A percentile compares a stretch with the other conserved stretches of the same genome.
These are phyloP conservation scores for Phytophthora cactorum DNA, from an alignment of 352 stramenopile species.

Conservation along the genomic window DNA sequence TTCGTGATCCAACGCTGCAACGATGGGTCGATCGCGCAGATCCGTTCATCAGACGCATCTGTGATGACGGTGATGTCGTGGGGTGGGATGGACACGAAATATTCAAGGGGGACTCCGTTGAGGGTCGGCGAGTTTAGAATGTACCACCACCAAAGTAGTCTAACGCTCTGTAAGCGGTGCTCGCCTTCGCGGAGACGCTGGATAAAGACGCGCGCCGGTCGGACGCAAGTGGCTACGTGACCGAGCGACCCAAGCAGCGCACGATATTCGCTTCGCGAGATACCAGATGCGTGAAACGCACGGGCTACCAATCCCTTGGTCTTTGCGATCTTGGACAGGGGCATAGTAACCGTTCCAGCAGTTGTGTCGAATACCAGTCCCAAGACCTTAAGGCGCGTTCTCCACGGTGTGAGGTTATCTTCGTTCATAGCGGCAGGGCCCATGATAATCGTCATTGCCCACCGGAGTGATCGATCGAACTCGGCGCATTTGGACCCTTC, in stretches of 20 bases:
- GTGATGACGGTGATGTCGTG: background rate
- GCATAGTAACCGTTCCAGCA: constrained; percentile 2
- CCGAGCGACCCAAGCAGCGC: background rate
- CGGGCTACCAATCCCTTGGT: background rate
- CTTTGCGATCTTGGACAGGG: background rate
- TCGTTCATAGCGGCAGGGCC: constrained; percentile 16
- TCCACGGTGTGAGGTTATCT: constrained; percentile 26
- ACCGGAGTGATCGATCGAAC: background rate
- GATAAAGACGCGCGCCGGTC: background rate
- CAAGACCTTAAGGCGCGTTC: constrained; percentile 2
- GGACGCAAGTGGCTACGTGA: constrained; percentile 2
- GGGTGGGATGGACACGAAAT: background rate
- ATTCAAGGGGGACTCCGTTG: background rate
- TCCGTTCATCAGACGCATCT: background rate
- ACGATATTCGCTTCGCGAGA: background rate
- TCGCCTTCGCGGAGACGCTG: constrained; percentile 1
- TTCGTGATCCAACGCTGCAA: background rate
- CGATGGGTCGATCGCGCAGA: background rate
- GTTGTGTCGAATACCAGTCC: constrained; percentile 22
- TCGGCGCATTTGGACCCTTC: background rate
- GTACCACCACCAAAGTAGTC: background rate
- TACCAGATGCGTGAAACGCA: background rate
- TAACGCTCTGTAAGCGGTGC: no score
- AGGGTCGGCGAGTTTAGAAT: background rate
- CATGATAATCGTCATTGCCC: constrained; percentile 11